These are phyloP conservation scores for Spencermartinsiella europaea DNA, from an alignment of 805 yeast species.

Conservation along the genomic window DNA sequence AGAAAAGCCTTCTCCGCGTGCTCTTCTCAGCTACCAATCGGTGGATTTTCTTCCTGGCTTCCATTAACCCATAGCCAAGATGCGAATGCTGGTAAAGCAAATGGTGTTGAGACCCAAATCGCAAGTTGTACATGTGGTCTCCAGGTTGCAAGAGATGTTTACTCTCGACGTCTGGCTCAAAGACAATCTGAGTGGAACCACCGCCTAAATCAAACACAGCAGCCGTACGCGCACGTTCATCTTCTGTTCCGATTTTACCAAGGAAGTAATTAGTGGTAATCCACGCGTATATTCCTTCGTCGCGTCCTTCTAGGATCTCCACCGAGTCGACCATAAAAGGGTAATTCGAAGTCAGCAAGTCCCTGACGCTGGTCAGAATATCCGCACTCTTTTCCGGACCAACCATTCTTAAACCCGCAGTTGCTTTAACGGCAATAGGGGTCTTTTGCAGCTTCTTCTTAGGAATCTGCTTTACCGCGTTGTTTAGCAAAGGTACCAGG, in stretches of 20 bases:
- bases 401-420: conserved; percentile 86
- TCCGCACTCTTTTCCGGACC: conserved; percentile 66
- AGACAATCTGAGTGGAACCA: conserved; percentile 97
- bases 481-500: conserved; percentile 69
- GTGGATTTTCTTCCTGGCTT: conserved; percentile 83
- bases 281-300: conserved; percentile 98
- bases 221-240: conserved; percentile 61
- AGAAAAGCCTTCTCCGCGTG: conserved; percentile 12
- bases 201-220: conserved; percentile 98
- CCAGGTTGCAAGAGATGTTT: conserved; percentile 69
- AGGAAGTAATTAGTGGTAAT: conserved; percentile 86
- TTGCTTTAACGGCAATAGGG: conserved; percentile 88
- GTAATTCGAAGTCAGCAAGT: conserved; percentile 60
- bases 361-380: conserved; percentile 68
- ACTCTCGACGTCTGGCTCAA: conserved; percentile 67
- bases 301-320: conserved; percentile 88
- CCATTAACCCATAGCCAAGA: conserved; percentile 91
- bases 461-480: conserved; percentile 75
- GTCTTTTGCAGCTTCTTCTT: conserved; percentile 64
- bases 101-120: conserved; percentile 75
- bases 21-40: conserved; percentile 36
- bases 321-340: conserved; percentile 61
- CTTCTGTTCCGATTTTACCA: conserved; percentile 81
- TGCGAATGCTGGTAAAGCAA: conserved; percentile 87
- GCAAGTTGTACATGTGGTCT: conserved; percentile 74